Percentiles rank a stretch among this genome's conserved stretches.
phyloP scores from a whole-genome alignment of 202 grass and related monocot genomes.

The Panicum hallii region DNA sequence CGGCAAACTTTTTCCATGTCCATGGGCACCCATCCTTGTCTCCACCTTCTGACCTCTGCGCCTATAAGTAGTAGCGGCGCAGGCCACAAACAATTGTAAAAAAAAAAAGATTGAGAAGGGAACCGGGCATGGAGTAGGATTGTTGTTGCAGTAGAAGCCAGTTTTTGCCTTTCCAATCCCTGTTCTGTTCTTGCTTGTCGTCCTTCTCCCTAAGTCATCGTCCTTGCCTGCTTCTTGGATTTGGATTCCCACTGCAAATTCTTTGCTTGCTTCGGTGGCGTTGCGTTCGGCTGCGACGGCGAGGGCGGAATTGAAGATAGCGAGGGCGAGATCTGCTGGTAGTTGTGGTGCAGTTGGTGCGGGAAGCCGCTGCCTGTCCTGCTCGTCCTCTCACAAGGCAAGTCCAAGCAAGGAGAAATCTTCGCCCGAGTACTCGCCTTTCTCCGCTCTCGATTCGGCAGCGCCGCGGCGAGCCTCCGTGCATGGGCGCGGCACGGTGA shows the following conservation, averaged over 20 bases:
- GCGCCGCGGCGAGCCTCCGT: neutral
- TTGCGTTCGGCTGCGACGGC: neutral
- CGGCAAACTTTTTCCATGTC: neutral
- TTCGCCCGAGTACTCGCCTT: slow-evolving; percentile 9
- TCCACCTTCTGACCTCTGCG: slow-evolving; percentile 37
- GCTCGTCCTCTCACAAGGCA: neutral
- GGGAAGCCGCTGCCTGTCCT: slow-evolving; percentile 34
- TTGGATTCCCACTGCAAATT: neutral
- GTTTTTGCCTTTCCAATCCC: neutral
- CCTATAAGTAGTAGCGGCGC: slow-evolving; percentile 29
- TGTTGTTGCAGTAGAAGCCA: slow-evolving; percentile 23
- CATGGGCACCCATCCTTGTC: neutral
- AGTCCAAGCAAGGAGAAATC: neutral
- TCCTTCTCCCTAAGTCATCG: neutral
- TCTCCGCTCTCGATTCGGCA: slow-evolving; percentile 17
- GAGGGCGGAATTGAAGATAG: neutral
- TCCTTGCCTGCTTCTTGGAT: slow-evolving; percentile 4
- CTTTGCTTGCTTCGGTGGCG: neutral
- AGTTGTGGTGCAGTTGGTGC: slow-evolving; percentile 45
- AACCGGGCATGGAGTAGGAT: neutral
- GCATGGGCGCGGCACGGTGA: slow-evolving; percentile 40
- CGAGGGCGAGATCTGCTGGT: slow-evolving; percentile 30
- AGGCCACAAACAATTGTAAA: slow-evolving; percentile 18
- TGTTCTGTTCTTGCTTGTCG: slow-evolving; percentile 6
- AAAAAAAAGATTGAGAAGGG: neutral